Conservation (phyloP, 2,329 filamentous ascomycete species). For the Aspergillus glaucus region DNA sequence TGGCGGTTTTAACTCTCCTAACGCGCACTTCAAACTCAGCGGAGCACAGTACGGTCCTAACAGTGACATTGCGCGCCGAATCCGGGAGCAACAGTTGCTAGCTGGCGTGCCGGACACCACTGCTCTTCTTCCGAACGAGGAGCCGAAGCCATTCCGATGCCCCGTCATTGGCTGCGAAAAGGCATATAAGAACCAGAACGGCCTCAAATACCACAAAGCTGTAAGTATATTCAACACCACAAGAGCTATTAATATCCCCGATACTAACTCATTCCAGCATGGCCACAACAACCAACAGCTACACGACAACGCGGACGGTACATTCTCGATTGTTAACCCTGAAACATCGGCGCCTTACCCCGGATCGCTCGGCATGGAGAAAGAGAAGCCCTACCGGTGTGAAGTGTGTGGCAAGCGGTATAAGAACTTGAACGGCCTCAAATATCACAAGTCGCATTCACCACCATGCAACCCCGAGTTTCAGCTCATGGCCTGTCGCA, state of each 20-base stretch:
- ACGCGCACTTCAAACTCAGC: constrained; percentile 68
- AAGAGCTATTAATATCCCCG: constrained; percentile 3
- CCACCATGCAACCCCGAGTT: constrained; percentile 84
- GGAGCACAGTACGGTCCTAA: constrained; percentile 70
- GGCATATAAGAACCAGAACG: constrained; percentile 99
- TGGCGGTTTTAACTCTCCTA: constrained; percentile 60
- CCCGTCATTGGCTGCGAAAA: constrained; percentile 98
- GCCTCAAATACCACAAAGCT: constrained; percentile 80
- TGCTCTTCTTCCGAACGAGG: constrained; percentile 59
- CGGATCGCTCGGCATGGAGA: constrained; percentile 98
- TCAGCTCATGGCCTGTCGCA: constrained; percentile 45
- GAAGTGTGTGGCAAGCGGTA: constrained; percentile 97
- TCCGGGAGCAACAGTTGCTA: constrained; percentile 59
- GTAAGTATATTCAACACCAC: constrained; percentile 36
- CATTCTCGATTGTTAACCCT: constrained; percentile 96
- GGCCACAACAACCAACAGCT: constrained; percentile 95
- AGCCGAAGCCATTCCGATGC: constrained; percentile 96
- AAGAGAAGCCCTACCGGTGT: constrained; percentile 97
- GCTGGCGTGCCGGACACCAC: constrained; percentile 48
- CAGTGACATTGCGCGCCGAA: constrained; percentile 63
- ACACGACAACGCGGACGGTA: constrained; percentile 93
- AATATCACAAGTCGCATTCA: constrained; percentile 86
- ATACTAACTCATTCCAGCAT: constrained; percentile 48
- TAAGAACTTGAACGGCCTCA: constrained; percentile 97
- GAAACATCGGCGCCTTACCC: constrained; percentile 92